These are phyloP conservation scores for Suhomyces xylopsoci DNA, from an alignment of 805 yeast species.

Conservation along the genomic window DNA sequence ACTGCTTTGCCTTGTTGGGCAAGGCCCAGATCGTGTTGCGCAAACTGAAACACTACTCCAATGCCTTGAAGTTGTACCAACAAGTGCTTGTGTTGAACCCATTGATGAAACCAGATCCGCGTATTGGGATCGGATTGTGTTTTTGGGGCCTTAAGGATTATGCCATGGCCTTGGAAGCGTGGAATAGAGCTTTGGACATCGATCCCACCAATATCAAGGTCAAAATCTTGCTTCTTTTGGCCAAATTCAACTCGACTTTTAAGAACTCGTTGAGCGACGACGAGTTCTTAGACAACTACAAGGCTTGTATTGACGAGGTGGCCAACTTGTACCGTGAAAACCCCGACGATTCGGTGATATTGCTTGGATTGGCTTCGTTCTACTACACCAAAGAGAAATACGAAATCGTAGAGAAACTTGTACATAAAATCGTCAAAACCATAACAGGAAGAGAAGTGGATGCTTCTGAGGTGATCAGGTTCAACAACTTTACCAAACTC, in stretches of 20 bases:
- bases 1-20: constrained; percentile 74
- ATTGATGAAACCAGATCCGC: constrained; percentile 79
- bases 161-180: constrained; percentile 71
- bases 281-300: constrained; percentile 59
- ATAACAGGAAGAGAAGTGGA: constrained; percentile 14
- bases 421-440: constrained; percentile 44
- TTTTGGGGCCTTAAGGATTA: constrained; percentile 85
- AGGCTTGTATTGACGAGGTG: constrained; percentile 52
- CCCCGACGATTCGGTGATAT: constrained; percentile 56
- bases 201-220: constrained; percentile 61
- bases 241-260: constrained; percentile 63
- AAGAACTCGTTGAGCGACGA: constrained; percentile 54
- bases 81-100: constrained; percentile 77
- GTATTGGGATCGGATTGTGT: constrained; percentile 92
- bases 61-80: constrained; percentile 80
- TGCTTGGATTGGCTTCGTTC: constrained; percentile 65
- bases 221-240: constrained; percentile 61
- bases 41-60: constrained; percentile 62
- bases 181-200: constrained; percentile 75
- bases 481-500: constrained; percentile 16
- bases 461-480: constrained; percentile 8
- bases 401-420: constrained; percentile 54
- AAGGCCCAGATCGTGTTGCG: constrained; percentile 78
- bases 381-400: constrained; percentile 67
- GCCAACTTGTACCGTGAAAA: constrained; percentile 35